Base-by-base conservation (phyloP, 2,329 filamentous ascomycete genomes). In the Fusarium transvaalense region DNA sequence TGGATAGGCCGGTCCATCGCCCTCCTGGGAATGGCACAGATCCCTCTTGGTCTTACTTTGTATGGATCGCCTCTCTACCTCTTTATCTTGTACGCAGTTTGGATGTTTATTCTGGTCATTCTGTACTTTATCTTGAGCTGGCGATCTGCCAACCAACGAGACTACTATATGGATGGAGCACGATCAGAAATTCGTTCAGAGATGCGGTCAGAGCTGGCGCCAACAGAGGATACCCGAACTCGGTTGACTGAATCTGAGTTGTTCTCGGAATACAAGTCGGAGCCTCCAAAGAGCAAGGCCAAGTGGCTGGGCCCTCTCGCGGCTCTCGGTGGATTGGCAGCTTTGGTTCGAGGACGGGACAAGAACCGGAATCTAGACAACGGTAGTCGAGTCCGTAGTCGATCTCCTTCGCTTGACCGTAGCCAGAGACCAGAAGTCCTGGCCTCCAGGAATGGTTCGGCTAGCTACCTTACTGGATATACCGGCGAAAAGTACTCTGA, bases 61-160 rank as follows among this genome's bases (percentile, higher is more conserved):
- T 99, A 97, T 75, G 96, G 96, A 8, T 97, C 94, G 31, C 95
- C 96, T 7, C 89, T 91, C 74, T 88, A 86, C 37, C 85, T 94
- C 5, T 99, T 98, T 77, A 89, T 99, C 53, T 83, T 98, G 5
- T 99, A 92, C 75, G 86, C 94, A 0, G 67, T 98, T 1, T 95
- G 91, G 84, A 91, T 91, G 77, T 87, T 88, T 29, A 84, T 92
- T 19, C 81, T 97, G 34, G 71, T 97, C 17, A 74, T 94, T 3
- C 68, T 89, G 15, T 97, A 94, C 79, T 97, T 98, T 73, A 83
- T 95, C 56, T 82, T 97, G 34, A 91, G 91, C 68, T 97, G 92
- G 78, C 84, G 88, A 45, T 78, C 90, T 81, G 79, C 89, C 80
- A 79, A 87, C 75, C 71, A 85, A 76, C 75, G 82, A 74, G 80